Evolutionary conservation across 164 flowering plant species (phyloP), one percentile per base, ranked within the genome.

Genomic region (Umbilicus rupestris): DNA sequence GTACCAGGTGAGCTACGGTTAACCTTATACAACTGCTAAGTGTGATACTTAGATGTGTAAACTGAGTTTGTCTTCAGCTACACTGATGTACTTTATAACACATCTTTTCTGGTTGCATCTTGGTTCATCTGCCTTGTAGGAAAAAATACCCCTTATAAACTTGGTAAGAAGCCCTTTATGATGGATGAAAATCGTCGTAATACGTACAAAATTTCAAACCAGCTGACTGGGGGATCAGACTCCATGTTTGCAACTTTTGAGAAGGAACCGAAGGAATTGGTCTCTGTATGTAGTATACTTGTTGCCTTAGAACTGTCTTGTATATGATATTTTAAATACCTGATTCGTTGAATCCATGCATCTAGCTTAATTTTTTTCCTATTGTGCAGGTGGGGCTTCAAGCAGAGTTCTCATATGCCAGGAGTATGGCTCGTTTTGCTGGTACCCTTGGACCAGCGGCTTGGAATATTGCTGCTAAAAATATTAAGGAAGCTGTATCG

Each of bases 371-470:
- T 78, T 17, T 5, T n/a, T 68, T 71, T 65, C n/a, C 28, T 2
- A 62, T 70, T 70, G 71, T 66, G 68, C 83, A 94, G 98, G 97
- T 91, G 64, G 98, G 98, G 57, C 85, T 89, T 64, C 87, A 89
- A 69, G 81, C 84, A 39, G 96, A 94, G 63, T 81, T 84, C 77
- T 78, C 93, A 7, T 94, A 94, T 80, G 93, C 96, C 22, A 79
- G 96, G 73, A 94, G 98, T 73, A 79, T 94, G 68, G 87, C 96
- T 73, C 92, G 93, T 35, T 94, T 87, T 85, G 89, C 98, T 74
- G 97, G 89, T 46, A 78, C 87, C 66, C 93, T 94, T 67, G 97
- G 97, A 39, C 82, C 97, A 65, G 78, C 78, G 73, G 96, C 96
- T 65, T 94, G 98, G 98, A 83, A 77, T 78, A 78, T 85, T 73